Evolutionary conservation across 2,329 filamentous ascomycete genomes (phyloP), one percentile per base, ranked within the genome.

Genomic region (Penicillium griseofulvum): DNA sequence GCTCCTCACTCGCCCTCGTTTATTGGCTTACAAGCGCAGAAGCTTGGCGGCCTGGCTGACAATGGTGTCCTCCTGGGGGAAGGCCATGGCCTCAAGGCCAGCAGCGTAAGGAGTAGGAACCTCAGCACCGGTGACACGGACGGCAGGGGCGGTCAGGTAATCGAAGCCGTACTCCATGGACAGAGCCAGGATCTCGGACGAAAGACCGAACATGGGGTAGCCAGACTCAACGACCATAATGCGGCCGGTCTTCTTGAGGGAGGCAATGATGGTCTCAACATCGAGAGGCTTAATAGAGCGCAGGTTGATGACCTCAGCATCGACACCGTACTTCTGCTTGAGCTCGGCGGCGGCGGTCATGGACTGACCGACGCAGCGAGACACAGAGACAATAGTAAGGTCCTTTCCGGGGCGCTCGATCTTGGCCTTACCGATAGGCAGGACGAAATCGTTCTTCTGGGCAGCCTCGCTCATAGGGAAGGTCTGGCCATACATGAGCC

Each of bases 381-480:
- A 97, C 58, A 97, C 84, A 48, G 92, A 88, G 61, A 99, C 93
- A 61, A 99, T 90, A 71, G 94, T 99, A 65, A 99, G 80, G 75
- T 99, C 94, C 80, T 93, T 97, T 77, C 94, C 94, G 59, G 87
- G 81, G 70, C 94, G 92, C 83, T 99, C 94, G 72, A 99, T 90
- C 87, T 99, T 99, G 78, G 94, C 94, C 83, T 99, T 99, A 76
- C 94, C 94, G 74, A 99, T 91, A 65, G 94, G 94, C 67, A 99
- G 78, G 68, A 99, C 93, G 69, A 97, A 99, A 79, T 99, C 94
- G 75, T 90, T 88, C 79, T 89, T 93, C 79, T 97, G 94, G 57
- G 91, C 92, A 58, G 90, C 93, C 78, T 94, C 93, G 71, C 91
- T 96, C 91, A 99, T 96, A 69, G 91, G 91, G 85, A 99, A 99